These are phyloP conservation scores for Chlamydomonas reinhardtii DNA, from an alignment of 163 green algal genomes.

Conservation along the genomic window DNA sequence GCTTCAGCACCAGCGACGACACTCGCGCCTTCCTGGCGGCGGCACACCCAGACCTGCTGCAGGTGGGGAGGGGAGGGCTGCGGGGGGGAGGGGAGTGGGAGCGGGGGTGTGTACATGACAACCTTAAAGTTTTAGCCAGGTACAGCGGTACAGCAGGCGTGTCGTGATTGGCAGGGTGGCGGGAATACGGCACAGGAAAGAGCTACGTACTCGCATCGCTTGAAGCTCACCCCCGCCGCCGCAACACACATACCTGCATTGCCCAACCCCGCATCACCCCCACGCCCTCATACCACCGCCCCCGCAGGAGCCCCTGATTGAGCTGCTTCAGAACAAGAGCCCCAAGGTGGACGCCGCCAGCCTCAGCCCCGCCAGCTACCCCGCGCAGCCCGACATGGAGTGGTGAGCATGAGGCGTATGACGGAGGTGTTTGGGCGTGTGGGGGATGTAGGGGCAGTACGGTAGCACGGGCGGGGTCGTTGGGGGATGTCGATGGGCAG, in stretches of 20 bases:
- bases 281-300: neutral
- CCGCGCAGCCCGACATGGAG: conserved; percentile 83
- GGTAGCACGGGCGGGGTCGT: too few species aligned
- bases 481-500: too few species aligned
- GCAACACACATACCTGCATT: too few species aligned
- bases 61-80: conserved; percentile 71
- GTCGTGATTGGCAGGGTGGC: too few species aligned
- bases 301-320: conserved; percentile 65
- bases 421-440: neutral
- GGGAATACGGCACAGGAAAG: too few species aligned
- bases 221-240: too few species aligned
- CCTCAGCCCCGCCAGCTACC: conserved; percentile 74
- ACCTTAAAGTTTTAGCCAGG: too few species aligned
- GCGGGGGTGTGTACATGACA: too few species aligned
- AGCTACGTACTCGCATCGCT: too few species aligned
- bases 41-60: conserved; percentile 79
- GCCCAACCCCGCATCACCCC: too few species aligned
- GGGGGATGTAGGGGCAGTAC: neutral
- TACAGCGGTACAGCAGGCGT: too few species aligned
- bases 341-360: conserved; percentile 81
- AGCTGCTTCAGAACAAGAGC: conserved; percentile 78
- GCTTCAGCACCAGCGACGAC: conserved; percentile 91
- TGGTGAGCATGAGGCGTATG: conserved; percentile 67
- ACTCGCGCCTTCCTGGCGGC: conserved; percentile 82
- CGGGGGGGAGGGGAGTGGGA: conserved; percentile 65